Evolutionary conservation across 1,284 basidiomycete species (phyloP).

Genomic region (Tranzscheliella williamsii): DNA sequence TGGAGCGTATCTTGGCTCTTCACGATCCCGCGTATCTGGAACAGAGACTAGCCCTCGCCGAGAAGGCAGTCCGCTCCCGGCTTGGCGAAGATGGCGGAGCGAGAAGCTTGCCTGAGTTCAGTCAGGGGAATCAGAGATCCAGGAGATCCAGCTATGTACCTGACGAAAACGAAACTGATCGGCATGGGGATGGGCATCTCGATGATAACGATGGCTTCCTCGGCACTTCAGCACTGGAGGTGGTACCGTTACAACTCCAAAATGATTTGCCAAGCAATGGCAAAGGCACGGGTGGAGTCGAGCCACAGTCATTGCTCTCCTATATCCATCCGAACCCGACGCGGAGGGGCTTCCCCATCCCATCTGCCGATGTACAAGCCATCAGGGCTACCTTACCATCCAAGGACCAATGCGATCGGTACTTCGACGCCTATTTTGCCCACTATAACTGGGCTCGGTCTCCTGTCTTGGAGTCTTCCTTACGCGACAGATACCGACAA

Average conservation of each 20-base stretch:
- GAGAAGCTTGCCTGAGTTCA: background rate
- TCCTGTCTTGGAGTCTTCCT: conserved; percentile 16
- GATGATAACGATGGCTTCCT: conserved; percentile 42
- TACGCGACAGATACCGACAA: conserved; percentile 30
- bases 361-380: conserved; percentile 26
- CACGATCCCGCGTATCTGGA: conserved; percentile 31
- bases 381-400: conserved; percentile 32
- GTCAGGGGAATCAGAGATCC: conserved; percentile 4
- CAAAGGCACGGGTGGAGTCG: conserved; percentile 11
- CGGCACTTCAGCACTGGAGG: conserved; percentile 32
- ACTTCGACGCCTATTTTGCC: conserved; percentile 40
- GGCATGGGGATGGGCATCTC: conserved; percentile 28
- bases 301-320: conserved; percentile 17
- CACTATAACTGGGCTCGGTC: conserved; percentile 40
- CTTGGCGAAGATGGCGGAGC: conserved; percentile 14
- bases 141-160: conserved; percentile 18
- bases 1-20: conserved; percentile 31
- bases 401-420: conserved; percentile 29
- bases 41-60: conserved; percentile 28
- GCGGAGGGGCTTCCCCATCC: conserved; percentile 34
- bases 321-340: conserved; percentile 41
- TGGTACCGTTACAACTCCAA: conserved; percentile 27
- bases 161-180: conserved; percentile 24
- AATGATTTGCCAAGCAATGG: conserved; percentile 14
- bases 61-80: conserved; percentile 21